Percentiles rank a stretch among this genome's conserved stretches.
phyloP scores from a whole-genome alignment of 345 rosid genomes.

The Pugionium cornutum region DNA sequence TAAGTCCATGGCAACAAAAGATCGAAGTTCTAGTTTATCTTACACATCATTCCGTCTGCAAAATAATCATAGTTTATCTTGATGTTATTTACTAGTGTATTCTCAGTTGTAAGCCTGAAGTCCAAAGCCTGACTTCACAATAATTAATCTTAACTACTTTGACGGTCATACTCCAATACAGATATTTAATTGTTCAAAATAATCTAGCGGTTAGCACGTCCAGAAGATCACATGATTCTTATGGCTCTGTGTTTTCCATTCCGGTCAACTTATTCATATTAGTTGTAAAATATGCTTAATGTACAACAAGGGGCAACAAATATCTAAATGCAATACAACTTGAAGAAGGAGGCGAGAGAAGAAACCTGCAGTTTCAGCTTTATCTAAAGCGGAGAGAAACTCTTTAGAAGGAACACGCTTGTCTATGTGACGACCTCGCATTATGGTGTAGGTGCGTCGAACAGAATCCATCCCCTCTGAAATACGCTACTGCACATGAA shows the following conservation, averaged over 20 bases:
- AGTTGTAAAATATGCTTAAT: neutral
- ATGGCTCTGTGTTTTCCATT: neutral
- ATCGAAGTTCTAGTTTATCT: neutral
- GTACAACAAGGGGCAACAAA: neutral
- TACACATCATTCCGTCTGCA: neutral
- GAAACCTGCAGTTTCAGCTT: constrained; percentile 58
- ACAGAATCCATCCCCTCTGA: constrained; percentile 38
- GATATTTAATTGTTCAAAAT: neutral
- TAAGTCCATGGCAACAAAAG: constrained; percentile 2
- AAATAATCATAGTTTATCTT: too few species aligned
- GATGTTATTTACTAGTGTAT: neutral
- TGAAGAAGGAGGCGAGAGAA: neutral
- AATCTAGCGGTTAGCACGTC: neutral
- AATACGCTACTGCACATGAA: constrained; percentile 26
- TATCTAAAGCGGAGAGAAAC: constrained; percentile 44
- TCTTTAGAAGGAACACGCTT: constrained; percentile 65
- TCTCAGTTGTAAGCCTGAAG: neutral
- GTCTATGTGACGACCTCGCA: constrained; percentile 77
- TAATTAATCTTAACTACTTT: neutral
- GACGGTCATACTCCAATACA: neutral
- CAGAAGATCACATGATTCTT: neutral
- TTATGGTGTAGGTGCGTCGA: constrained; percentile 44
- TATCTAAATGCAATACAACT: neutral
- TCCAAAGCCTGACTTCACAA: neutral
- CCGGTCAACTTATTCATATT: neutral